phyloP scores from a whole-genome alignment of 2,329 filamentous ascomycete genomes.

The Cordyceps cateniannulata region DNA sequence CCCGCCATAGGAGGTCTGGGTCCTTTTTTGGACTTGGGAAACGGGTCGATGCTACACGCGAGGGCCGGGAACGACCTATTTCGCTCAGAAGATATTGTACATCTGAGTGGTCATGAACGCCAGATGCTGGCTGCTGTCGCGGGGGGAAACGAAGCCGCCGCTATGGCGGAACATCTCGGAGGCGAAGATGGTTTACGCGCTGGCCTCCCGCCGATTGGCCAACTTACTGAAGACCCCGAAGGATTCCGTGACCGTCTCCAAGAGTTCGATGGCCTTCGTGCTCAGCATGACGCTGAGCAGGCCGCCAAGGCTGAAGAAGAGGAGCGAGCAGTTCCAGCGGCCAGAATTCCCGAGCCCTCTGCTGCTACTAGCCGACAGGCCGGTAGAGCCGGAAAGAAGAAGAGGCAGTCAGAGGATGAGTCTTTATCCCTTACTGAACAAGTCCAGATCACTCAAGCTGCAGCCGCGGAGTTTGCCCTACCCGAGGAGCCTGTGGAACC shows the following conservation, averaged over 20 bases:
- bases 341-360: conserved; percentile 9
- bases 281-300: conserved; percentile 59
- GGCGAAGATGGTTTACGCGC: conserved; percentile 33
- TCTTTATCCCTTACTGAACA: conserved; percentile 71
- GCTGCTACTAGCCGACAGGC: conserved; percentile 10
- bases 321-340: conserved; percentile 9
- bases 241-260: conserved; percentile 67
- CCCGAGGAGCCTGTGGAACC: conserved; percentile 45
- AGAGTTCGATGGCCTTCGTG: conserved; percentile 74
- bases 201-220: conserved; percentile 43
- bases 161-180: conserved; percentile 33
- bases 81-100: conserved; percentile 68
- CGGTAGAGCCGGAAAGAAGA: conserved; percentile 18
- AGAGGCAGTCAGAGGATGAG: conserved; percentile 27
- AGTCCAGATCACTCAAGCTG: conserved; percentile 66
- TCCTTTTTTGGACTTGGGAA: conserved; percentile 63
- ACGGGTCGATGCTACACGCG: conserved; percentile 30
- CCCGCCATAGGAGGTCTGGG: conserved; percentile 50
- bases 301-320: conserved; percentile 29
- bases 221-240: conserved; percentile 48
- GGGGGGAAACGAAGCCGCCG: conserved; percentile 23
- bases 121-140: conserved; percentile 41
- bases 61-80: conserved; percentile 41
- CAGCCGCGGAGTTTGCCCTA: conserved; percentile 37
- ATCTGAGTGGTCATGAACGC: conserved; percentile 50